Percentiles rank a stretch among this genome's conserved stretches.
These are phyloP conservation scores for Penicillium polonicum DNA, from an alignment of 2,329 filamentous ascomycete species.

Conservation along the genomic window DNA sequence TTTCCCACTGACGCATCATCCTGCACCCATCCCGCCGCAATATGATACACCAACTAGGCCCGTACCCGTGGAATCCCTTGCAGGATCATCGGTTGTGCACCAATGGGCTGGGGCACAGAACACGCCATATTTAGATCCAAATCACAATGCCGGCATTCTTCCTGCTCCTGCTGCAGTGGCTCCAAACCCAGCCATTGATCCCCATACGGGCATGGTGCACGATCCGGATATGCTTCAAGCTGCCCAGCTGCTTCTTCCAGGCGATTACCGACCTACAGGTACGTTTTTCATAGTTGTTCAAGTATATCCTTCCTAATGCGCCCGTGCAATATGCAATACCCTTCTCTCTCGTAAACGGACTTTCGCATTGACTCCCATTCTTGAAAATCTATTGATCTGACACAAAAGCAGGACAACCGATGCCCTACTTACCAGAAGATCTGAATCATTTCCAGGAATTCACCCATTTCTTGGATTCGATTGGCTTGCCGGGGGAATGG, in stretches of 20 bases:
- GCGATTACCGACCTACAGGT: conserved; percentile 29
- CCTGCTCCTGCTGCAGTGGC: conserved; percentile 15
- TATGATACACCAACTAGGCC: conserved; percentile 25
- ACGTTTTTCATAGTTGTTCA: conserved; percentile 8
- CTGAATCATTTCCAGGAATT: conserved; percentile 39
- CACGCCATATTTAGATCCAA: conserved; percentile 28
- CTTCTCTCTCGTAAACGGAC: no score
- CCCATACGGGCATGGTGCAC: conserved; percentile 28
- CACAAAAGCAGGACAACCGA: conserved; percentile 24
- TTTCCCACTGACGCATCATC: conserved; percentile 20
- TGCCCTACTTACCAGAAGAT: conserved; percentile 34
- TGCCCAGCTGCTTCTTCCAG: conserved; percentile 35
- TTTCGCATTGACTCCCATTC: background rate
- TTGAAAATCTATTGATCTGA: conserved; percentile 1
- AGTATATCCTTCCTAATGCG: background rate
- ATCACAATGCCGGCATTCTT: conserved; percentile 21
- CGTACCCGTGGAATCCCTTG: conserved; percentile 24
- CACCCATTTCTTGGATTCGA: conserved; percentile 38
- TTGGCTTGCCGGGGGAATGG: conserved; percentile 37
- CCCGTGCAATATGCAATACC: background rate
- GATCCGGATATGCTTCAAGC: conserved; percentile 42
- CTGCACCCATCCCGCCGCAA: conserved; percentile 14
- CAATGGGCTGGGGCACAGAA: conserved; percentile 32
- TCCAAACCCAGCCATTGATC: conserved; percentile 14
- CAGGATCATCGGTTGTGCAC: conserved; percentile 22